Conservation (phyloP, 768 basidiomycete species). For the Termitomyces heimii region DNA sequence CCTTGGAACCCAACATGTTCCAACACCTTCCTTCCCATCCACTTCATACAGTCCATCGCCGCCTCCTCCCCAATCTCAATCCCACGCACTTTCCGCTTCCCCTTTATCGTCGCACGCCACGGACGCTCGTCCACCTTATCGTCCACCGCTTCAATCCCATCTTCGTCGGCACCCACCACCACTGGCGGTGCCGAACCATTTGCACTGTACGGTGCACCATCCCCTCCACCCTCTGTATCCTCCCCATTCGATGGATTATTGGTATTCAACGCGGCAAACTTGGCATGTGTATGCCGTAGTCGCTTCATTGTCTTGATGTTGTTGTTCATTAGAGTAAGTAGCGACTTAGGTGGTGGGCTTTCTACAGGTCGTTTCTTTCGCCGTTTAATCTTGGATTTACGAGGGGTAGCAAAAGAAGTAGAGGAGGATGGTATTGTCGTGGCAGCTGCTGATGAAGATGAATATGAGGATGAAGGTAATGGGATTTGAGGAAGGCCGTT, state of each 20-base stretch:
- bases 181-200: constrained; percentile 12
- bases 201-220: constrained; percentile 27
- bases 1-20: constrained; percentile 95
- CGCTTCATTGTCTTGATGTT: constrained; percentile 74
- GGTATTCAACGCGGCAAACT: constrained; percentile 53
- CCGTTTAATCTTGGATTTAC: constrained; percentile 26
- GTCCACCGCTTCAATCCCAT: constrained; percentile 24
- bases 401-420: not conserved
- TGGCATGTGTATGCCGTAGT: constrained; percentile 66
- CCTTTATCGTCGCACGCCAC: constrained; percentile 36
- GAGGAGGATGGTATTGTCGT: constrained; percentile 12
- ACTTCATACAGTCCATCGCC: constrained; percentile 60
- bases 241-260: constrained; percentile 17
- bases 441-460: not conserved
- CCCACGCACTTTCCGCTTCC: constrained; percentile 23
- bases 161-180: constrained; percentile 15
- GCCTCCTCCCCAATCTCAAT: constrained; percentile 57
- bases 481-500: constrained; percentile 60
- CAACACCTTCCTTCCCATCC: constrained; percentile 71
- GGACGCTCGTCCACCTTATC: constrained; percentile 56
- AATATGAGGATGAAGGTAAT: constrained; percentile 25
- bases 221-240: constrained; percentile 30
- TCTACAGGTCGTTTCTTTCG: constrained; percentile 21
- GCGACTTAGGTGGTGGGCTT: constrained; percentile 28
- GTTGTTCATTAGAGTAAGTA: constrained; percentile 67